A percentile compares a stretch with the other conserved stretches of the same genome.
Conservation (phyloP, 1,284 basidiomycete genomes). For the Ceratobasidium sp. region DNA sequence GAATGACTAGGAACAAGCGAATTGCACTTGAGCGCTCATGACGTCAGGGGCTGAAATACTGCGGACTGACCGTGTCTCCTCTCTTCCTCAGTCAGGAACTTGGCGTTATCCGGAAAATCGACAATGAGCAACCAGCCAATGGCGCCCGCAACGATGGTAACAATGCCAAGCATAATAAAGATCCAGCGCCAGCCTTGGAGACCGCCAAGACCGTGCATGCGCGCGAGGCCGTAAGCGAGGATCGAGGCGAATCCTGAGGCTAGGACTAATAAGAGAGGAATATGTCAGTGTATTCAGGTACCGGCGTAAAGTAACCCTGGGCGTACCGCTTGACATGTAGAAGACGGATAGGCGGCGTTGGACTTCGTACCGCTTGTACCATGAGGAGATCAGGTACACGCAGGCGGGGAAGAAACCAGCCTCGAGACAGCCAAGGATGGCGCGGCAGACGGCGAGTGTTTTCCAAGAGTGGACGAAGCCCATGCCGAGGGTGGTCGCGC, state of each 20-base stretch:
- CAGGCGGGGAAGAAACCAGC: slow-evolving; percentile 54
- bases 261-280: background rate
- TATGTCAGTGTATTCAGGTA: background rate
- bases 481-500: slow-evolving; percentile 58
- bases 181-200: slow-evolving; percentile 54
- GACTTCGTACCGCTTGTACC: slow-evolving; percentile 62
- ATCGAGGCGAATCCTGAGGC: slow-evolving; percentile 59
- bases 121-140: slow-evolving; percentile 52
- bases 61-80: slow-evolving; percentile 18
- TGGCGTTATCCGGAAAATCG: slow-evolving; percentile 63
- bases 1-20: slow-evolving; percentile 46
- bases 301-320: background rate
- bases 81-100: slow-evolving; percentile 59
- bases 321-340: slow-evolving; percentile 55
- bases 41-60: slow-evolving; percentile 9
- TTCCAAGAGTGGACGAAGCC: slow-evolving; percentile 56
- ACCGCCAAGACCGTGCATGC: slow-evolving; percentile 51
- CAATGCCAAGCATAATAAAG: slow-evolving; percentile 53
- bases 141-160: slow-evolving; percentile 55
- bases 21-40: background rate
- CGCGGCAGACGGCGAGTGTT: slow-evolving; percentile 58
- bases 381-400: slow-evolving; percentile 60
- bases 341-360: slow-evolving; percentile 56
- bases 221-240: slow-evolving; percentile 56
- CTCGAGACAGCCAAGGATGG: slow-evolving; percentile 59